Percentiles rank a stretch among this genome's conserved stretches.
Conservation (phyloP, 371 early-diverging fungal genomes). For the Thermomucor indicae-seudaticae region DNA sequence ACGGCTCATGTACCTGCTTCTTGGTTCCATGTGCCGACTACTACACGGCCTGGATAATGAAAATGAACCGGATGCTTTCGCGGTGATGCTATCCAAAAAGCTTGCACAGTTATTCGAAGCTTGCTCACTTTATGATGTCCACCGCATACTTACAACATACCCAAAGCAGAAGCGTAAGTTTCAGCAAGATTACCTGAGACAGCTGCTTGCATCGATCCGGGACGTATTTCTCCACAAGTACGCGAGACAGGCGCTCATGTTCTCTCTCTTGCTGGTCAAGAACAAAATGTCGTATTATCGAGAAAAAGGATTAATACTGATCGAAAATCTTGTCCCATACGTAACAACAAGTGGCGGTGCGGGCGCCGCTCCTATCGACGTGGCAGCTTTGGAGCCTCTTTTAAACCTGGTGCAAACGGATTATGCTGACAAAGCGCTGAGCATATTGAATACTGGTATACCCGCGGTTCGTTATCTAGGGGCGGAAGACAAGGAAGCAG, state of each 20-base stretch:
- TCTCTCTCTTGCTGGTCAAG: constrained; percentile 60
- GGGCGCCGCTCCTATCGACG: constrained; percentile 18
- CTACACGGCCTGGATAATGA: constrained; percentile 59
- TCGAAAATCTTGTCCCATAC: constrained; percentile 62
- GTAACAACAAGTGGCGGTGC: constrained; percentile 29
- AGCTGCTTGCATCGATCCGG: constrained; percentile 55
- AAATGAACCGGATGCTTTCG: constrained; percentile 13
- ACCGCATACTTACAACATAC: constrained; percentile 57
- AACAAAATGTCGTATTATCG: constrained; percentile 61
- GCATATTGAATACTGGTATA: constrained; percentile 68
- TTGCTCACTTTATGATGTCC: constrained; percentile 43
- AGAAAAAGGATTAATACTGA: constrained; percentile 57
- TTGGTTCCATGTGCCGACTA: constrained; percentile 67
- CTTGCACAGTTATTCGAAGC: constrained; percentile 54
- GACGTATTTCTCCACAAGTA: constrained; percentile 65
- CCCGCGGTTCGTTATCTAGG: too few relatives aligned
- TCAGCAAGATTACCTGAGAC: constrained; percentile 71
- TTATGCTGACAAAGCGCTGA: constrained; percentile 62
- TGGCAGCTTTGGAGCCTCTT: constrained; percentile 46
- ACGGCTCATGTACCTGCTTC: constrained; percentile 59
- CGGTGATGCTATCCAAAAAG: constrained; percentile 37
- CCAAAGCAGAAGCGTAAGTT: constrained; percentile 63
- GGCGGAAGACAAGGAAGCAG: constrained; percentile 7
- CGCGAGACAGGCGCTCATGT: constrained; percentile 57
- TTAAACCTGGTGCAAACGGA: constrained; percentile 62